Evolutionary conservation across 2,329 filamentous ascomycete species (phyloP), one percentile per base, ranked within the genome.

Genomic region (Arthrinium puccinioides): DNA sequence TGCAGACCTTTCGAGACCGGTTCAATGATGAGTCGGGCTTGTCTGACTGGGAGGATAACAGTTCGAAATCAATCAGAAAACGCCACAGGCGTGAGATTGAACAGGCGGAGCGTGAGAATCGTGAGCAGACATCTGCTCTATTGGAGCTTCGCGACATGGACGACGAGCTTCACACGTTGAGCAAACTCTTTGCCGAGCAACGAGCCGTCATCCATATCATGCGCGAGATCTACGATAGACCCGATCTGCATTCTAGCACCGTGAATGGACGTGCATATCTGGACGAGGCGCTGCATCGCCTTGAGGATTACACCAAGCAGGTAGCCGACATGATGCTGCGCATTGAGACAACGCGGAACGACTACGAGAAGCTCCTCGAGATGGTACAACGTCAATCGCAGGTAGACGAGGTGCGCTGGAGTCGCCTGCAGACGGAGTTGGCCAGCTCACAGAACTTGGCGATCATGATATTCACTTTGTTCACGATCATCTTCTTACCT

Each of bases 381-480:
- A 78, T 82, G 67, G 76, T 79, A 27, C 77, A 82, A 50, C 74
- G 78, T 13, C 76, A 82, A 48, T 76, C 77, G 0, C 78, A 82
- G 48, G 75, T 82, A 2, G 76, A 81, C 48, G 78, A 82, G 51
- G 76, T 79, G 8, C 71, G 76, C 18, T 70, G 79, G 54, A 77
- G 76, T 18, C 64, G 79, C 2, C 61, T 79, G 38, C 74, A 82
- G 46, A 76, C 77, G 2, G 76, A 82, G 45, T 68, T 80, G 0
- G 76, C 78, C 0, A 74, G 72, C 40, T 69, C 71, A 8, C 77
- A 81, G 54, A 78, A 74, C 38, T 64, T 76, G 18, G 76, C 76
- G 13, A 70, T 82, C 40, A 77, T 81, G 71, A 77, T 82, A 44
- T 81, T 82, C 54, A 82, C 76, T 8, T 76, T 67, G 1, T 76